Evolutionary conservation across 2,329 filamentous ascomycete species (phyloP).

Genomic region (Calonectria henricotiae): DNA sequence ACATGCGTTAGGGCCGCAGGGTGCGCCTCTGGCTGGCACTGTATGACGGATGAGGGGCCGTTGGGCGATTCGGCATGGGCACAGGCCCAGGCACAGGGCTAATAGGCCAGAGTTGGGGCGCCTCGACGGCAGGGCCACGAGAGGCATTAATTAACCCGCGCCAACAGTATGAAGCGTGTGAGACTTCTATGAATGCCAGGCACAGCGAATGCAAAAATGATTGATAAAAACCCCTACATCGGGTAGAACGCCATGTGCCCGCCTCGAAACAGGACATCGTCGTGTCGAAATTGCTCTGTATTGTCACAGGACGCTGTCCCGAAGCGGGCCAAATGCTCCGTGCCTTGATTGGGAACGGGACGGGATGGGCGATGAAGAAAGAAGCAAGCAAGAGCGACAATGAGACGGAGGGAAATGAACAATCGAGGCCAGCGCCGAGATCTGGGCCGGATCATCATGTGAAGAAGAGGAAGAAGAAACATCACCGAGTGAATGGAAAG

Average conservation of each 20-base stretch:
- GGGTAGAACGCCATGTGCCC: conserved; percentile 7
- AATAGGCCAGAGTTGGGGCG: conserved; percentile 19
- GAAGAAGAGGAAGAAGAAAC: conserved; percentile 16
- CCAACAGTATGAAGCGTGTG: conserved; percentile 13
- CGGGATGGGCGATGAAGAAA: conserved; percentile 1
- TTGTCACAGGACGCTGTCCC: conserved; percentile 7
- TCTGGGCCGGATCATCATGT: conserved; percentile 18
- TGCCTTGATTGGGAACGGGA: background rate
- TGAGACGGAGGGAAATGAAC: conserved; percentile 19
- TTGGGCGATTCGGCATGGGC: conserved; percentile 30
- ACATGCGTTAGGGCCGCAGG: conserved; percentile 7
- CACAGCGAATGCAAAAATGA: conserved; percentile 11
- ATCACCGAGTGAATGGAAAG: background rate
- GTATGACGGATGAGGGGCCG: conserved; percentile 36
- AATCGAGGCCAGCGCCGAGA: background rate
- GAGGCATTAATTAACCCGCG: conserved; percentile 23
- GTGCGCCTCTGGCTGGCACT: conserved; percentile 7
- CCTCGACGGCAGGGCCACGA: conserved; percentile 4
- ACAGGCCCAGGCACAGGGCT: conserved; percentile 25
- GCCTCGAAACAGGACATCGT: conserved; percentile 4
- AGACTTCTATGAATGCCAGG: conserved; percentile 21
- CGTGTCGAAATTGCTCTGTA: conserved; percentile 14
- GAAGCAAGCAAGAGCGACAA: conserved; percentile 22
- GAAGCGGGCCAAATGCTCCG: background rate
- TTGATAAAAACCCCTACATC: background rate